These are phyloP conservation scores for Fragaria vesca DNA, from an alignment of 306 rosid genomes.

Conservation along the genomic window DNA sequence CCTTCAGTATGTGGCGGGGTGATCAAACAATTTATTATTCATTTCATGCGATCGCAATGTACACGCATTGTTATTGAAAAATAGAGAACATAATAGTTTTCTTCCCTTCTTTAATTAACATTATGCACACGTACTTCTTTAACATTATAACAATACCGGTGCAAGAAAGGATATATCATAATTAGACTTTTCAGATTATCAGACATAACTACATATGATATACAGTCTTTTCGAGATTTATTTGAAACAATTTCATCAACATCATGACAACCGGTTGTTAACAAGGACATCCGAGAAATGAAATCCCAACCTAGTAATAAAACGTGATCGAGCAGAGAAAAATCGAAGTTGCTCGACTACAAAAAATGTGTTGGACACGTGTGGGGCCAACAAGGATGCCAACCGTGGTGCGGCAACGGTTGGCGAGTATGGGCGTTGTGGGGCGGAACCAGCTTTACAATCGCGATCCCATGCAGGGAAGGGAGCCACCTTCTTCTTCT, in stretches of 20 bases:
- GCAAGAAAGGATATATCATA: no score
- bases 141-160: no score
- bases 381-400: constrained; percentile 43
- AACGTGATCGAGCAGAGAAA: background rate
- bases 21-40: background rate
- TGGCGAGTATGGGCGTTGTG: constrained; percentile 67
- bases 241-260: background rate
- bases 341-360: background rate
- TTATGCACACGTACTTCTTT: no score
- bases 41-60: no score
- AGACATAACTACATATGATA: background rate
- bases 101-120: no score
- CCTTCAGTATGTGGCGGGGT: no score
- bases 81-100: no score
- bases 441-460: constrained; percentile 38
- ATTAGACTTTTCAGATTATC: no score
- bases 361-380: constrained; percentile 19
- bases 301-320: no score
- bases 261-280: background rate
- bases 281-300: no score
- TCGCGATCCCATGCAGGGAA: constrained; percentile 29
- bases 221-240: no score
- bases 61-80: no score
- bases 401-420: constrained; percentile 28
- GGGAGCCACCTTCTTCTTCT: background rate